These are phyloP conservation scores for Saturnispora serradocipensis DNA, from an alignment of 805 yeast species.

Conservation along the genomic window DNA sequence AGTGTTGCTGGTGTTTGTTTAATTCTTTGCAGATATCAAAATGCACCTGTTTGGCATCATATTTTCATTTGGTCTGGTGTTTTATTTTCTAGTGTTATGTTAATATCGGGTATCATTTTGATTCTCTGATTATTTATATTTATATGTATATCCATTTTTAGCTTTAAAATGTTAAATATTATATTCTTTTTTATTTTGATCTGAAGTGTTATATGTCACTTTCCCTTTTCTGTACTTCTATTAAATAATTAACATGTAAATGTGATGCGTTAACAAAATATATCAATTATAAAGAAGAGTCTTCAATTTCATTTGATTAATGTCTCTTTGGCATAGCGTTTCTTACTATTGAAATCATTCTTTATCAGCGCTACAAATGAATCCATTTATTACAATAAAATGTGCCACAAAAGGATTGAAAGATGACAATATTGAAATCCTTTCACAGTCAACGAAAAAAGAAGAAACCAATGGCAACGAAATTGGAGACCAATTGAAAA, in stretches of 20 bases:
- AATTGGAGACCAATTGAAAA: background rate
- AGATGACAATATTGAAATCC: background rate
- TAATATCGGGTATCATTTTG: slow-evolving; percentile 1
- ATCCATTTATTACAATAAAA: background rate
- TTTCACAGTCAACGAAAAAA: background rate
- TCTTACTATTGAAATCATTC: background rate
- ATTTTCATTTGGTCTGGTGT: slow-evolving; percentile 35
- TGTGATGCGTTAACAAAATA: background rate
- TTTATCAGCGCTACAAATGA: background rate
- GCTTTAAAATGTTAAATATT: background rate
- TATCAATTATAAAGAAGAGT: no score
- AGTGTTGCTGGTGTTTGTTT: slow-evolving; percentile 37
- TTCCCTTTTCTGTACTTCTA: no score
- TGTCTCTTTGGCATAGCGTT: background rate
- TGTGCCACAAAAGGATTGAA: background rate
- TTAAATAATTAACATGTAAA: background rate
- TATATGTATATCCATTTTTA: background rate
- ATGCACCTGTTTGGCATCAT: slow-evolving; percentile 35
- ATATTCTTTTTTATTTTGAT: background rate
- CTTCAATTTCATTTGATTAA: background rate
- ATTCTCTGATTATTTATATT: background rate
- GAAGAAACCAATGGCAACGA: background rate
- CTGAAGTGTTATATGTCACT: background rate
- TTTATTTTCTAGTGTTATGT: slow-evolving; percentile 15
- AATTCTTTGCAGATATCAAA: slow-evolving; percentile 31